Evolutionary conservation across 495 filamentous ascomycete species (phyloP).

Genomic region (Podospora sp.): DNA sequence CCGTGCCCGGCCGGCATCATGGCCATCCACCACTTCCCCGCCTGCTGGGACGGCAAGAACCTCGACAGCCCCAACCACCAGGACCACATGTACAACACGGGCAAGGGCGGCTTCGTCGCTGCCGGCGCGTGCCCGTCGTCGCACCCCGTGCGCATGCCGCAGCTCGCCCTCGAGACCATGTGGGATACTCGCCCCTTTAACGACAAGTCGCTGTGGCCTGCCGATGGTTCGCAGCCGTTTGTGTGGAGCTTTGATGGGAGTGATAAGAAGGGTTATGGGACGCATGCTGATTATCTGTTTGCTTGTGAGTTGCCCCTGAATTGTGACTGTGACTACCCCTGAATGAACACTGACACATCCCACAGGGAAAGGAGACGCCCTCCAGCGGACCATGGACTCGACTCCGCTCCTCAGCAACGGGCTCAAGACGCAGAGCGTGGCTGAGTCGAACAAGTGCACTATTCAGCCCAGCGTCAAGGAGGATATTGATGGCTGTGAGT

Average conservation of each 20-base stretch:
- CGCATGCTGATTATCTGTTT: slow-evolving; percentile 46
- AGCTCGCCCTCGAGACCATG: slow-evolving; percentile 47
- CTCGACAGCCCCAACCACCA: slow-evolving; percentile 43
- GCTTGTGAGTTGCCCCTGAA: neutral
- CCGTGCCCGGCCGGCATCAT: slow-evolving; percentile 41
- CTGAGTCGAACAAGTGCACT: slow-evolving; percentile 42
- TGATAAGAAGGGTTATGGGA: slow-evolving; percentile 39
- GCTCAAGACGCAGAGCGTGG: slow-evolving; percentile 41
- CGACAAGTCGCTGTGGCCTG: slow-evolving; percentile 43
- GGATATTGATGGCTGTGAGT: slow-evolving; percentile 43
- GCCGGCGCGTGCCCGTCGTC: slow-evolving; percentile 36
- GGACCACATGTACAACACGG: slow-evolving; percentile 45
- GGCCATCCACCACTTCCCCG: slow-evolving; percentile 36
- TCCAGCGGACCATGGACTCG: slow-evolving; percentile 45
- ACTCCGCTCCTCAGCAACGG: slow-evolving; percentile 36
- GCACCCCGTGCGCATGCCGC: slow-evolving; percentile 41
- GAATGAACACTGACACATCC: neutral
- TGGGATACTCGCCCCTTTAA: slow-evolving; percentile 45
- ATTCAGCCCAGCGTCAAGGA: slow-evolving; percentile 39
- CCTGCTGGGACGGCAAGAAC: slow-evolving; percentile 37
- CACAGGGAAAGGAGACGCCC: slow-evolving; percentile 38
- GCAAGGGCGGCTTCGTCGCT: slow-evolving; percentile 38
- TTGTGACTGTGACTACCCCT: slow-evolving; percentile 28
- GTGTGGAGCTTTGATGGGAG: slow-evolving; percentile 30
- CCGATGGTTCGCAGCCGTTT: slow-evolving; percentile 49